Evolutionary conservation across 257 asterid species (phyloP).

Genomic region (Apocynum venetum): DNA sequence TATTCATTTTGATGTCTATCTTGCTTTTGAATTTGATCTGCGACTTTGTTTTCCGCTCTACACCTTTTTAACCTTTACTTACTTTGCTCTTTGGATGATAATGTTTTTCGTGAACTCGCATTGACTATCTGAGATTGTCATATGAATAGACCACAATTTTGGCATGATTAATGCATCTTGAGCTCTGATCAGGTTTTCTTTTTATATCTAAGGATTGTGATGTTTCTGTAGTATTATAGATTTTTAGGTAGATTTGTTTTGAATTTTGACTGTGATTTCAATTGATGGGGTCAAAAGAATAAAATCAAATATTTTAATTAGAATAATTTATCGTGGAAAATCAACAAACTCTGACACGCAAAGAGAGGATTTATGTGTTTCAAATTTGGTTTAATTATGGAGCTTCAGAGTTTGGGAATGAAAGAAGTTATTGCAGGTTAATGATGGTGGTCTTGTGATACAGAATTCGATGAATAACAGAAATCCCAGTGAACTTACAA

Average conservation of each 20-base stretch:
- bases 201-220: background rate
- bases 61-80: background rate
- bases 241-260: background rate
- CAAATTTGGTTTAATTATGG: background rate
- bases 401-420: background rate
- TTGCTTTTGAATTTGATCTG: conserved; percentile 16
- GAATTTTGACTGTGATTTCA: background rate
- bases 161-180: background rate
- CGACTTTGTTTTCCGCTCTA: background rate
- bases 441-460: background rate
- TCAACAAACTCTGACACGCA: background rate
- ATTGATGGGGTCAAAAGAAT: background rate
- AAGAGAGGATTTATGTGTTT: background rate
- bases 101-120: background rate
- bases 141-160: background rate
- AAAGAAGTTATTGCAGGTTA: background rate
- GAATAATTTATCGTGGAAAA: background rate
- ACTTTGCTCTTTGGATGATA: background rate
- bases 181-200: background rate
- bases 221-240: background rate
- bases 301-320: background rate
- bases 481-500: background rate
- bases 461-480: background rate
- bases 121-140: background rate
- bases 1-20: background rate